Evolutionary conservation across 116 monocot genomes (phyloP), one percentile per base, ranked within the genome.

Genomic region (Phalaenopsis hybrid): DNA sequence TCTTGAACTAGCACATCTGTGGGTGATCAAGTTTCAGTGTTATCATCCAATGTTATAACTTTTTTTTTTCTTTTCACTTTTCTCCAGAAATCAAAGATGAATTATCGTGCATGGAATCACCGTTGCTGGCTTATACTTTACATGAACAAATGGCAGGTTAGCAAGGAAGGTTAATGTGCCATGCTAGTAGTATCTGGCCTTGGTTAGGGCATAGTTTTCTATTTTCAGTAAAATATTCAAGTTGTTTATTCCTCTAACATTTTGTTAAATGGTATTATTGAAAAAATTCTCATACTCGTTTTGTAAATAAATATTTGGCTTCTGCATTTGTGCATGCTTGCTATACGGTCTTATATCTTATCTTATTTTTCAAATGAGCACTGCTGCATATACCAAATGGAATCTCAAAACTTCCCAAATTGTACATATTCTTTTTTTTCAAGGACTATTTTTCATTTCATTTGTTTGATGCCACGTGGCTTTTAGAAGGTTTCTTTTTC

Each of bases 101-200:
- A 95, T 75, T 95, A 91, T 77, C 91, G 95, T 61, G 95, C 92
- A 72, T 95, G 95, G 95, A 95, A 83, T 81, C 87, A 95, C 78
- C 88, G 82, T 43, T 88, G 89, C 61, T 91, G 92, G 91, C 84
- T 95, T 77, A 85, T 88, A 82, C 75, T 31, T 72, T 88, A 92
- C 82, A 92, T 95, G 95, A 85, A 85, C 57, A 81, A 73, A 33
- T 68, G 33, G 69, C 92, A 95, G 92, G 94, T 94, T 45, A 10
- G 65, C n/a, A 78, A 83, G 33, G 45, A 75, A 34, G 79, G 34
- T 43, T 37, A 37, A 37, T 37, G 37, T 37, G 37, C 3, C 37
- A 37, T 37, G 37, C 37, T 37, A 37, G 37, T 37, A 37, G 37
- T 37, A 37, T 37, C 8, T 44, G 17, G 75, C 43, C 20, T 44